Evolutionary conservation across 805 yeast genomes (phyloP).

Genomic region (Yamadazyma paraphyllophila): DNA sequence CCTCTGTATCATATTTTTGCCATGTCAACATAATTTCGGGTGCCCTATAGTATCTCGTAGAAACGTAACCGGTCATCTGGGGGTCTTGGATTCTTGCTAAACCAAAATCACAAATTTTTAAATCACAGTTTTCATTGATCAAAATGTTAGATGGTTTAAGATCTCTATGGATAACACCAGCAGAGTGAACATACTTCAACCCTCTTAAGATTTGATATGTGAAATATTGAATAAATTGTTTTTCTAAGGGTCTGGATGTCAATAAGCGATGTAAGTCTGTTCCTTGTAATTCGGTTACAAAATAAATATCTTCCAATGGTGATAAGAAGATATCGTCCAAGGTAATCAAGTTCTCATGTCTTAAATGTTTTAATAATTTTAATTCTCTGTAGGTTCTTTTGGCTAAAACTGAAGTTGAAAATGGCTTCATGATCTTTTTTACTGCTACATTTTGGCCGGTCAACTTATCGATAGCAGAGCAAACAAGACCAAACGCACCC

Average conservation of each 20-base stretch:
- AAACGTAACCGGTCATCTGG: constrained; percentile 98
- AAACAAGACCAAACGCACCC: constrained; percentile 99
- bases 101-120: constrained; percentile 92
- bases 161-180: constrained; percentile 90
- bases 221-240: constrained; percentile 95
- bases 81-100: constrained; percentile 97
- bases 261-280: constrained; percentile 91
- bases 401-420: constrained; percentile 89
- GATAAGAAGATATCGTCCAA: constrained; percentile 91
- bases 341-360: constrained; percentile 92
- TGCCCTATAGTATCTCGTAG: constrained; percentile 93
- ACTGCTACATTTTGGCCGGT: constrained; percentile 94
- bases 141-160: constrained; percentile 81
- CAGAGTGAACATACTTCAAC: constrained; percentile 84
- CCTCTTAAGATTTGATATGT: constrained; percentile 92
- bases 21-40: constrained; percentile 98
- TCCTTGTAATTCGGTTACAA: constrained; percentile 95
- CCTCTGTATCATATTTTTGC: constrained; percentile 97
- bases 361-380: constrained; percentile 85
- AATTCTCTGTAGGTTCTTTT: constrained; percentile 96
- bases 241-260: constrained; percentile 90
- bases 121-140: constrained; percentile 86
- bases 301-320: constrained; percentile 92
- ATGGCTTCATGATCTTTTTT: constrained; percentile 97
- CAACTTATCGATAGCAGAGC: constrained; percentile 90